These are phyloP conservation scores for Chaetomium sp. DNA, from an alignment of 2,329 filamentous ascomycete genomes.

Conservation along the genomic window DNA sequence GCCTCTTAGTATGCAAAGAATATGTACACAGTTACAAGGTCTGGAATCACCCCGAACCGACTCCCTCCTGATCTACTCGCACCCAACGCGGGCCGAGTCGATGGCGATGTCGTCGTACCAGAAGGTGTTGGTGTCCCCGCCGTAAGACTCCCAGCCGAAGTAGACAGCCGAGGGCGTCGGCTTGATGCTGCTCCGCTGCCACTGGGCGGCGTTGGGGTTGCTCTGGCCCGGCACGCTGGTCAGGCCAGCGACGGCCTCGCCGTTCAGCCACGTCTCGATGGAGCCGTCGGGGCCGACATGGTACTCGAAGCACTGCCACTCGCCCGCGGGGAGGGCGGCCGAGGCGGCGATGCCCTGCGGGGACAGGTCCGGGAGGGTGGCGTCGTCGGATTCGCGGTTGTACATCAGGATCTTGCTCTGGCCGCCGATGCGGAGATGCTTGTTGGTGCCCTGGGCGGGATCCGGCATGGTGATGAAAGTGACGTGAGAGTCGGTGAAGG, in stretches of 20 bases:
- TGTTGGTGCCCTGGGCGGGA: constrained; percentile 55
- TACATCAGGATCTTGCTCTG: constrained; percentile 65
- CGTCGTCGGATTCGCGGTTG: constrained; percentile 65
- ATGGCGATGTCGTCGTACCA: constrained; percentile 64
- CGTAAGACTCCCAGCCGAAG: constrained; percentile 66
- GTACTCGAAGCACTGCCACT: constrained; percentile 64
- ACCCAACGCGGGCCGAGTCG: constrained; percentile 52
- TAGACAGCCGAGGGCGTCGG: constrained; percentile 59
- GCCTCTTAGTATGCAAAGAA: neutral
- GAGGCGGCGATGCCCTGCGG: constrained; percentile 61
- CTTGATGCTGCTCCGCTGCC: constrained; percentile 52
- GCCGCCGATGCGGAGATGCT: constrained; percentile 64
- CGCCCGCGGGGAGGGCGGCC: constrained; percentile 50
- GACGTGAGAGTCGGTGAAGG: constrained; percentile 60
- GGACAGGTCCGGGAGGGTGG: constrained; percentile 63
- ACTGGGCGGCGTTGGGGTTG: constrained; percentile 56
- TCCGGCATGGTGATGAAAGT: constrained; percentile 67
- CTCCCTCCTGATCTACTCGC: constrained; percentile 32
- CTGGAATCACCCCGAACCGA: neutral
- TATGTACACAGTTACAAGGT: constrained; percentile 2
- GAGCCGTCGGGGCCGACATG: constrained; percentile 59
- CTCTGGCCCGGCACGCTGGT: constrained; percentile 49
- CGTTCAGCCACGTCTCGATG: constrained; percentile 63
- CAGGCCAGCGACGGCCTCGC: constrained; percentile 54
- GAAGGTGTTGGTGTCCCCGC: constrained; percentile 61